Evolutionary conservation across 805 yeast genomes (phyloP).

Genomic region (Kodamaea neixiangensis): DNA sequence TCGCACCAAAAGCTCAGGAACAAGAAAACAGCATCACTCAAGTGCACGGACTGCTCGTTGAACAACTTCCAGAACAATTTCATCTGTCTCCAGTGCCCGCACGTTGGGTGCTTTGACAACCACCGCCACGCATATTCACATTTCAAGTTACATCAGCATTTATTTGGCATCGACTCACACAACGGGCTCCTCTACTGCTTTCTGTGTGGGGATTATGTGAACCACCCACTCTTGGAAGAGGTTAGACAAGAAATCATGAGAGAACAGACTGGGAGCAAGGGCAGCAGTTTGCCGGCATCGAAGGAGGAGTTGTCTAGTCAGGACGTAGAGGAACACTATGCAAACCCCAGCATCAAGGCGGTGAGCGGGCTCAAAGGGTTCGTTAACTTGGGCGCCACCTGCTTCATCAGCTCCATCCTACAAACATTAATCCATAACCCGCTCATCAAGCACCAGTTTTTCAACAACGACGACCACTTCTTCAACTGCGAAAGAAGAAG

Average conservation of each 20-base stretch:
- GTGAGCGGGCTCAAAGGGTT: conserved; percentile 84
- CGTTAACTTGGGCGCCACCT: conserved; percentile 94
- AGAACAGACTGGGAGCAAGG: conserved; percentile 18
- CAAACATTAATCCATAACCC: conserved; percentile 94
- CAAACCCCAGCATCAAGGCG: conserved; percentile 52
- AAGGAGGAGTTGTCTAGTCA: neutral
- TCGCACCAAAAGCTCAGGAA: conserved; percentile 40
- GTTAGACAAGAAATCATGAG: conserved; percentile 44
- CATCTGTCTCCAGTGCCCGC: conserved; percentile 74
- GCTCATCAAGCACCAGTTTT: conserved; percentile 70
- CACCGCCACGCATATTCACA: conserved; percentile 35
- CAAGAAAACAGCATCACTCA: conserved; percentile 45
- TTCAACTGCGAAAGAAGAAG: conserved; percentile 46
- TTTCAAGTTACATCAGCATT: conserved; percentile 35
- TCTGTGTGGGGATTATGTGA: conserved; percentile 71
- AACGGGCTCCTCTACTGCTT: conserved; percentile 77
- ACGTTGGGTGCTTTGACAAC: conserved; percentile 65
- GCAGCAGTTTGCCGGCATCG: neutral
- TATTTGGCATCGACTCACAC: conserved; percentile 58
- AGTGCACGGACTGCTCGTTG: conserved; percentile 52
- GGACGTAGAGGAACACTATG: conserved; percentile 16
- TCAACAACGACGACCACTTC: conserved; percentile 67
- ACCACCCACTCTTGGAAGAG: conserved; percentile 59
- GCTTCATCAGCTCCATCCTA: conserved; percentile 92
- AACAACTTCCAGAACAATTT: conserved; percentile 49